Evolutionary conservation across 2,329 filamentous ascomycete genomes (phyloP).

Genomic region (Hypoxylon sp.): DNA sequence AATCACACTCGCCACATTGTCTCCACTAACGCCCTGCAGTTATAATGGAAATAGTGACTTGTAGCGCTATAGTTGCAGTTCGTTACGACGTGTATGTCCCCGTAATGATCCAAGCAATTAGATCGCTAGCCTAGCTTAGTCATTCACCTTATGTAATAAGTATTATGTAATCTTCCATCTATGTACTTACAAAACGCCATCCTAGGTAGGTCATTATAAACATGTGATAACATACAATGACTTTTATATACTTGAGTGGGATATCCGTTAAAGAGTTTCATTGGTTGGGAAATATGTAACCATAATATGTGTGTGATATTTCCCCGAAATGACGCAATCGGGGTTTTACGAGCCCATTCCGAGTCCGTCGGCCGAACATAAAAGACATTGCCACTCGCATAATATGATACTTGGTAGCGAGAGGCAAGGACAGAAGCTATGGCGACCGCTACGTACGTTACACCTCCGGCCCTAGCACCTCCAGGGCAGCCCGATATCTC

Average conservation of each 20-base stretch:
- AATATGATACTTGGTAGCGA: background rate
- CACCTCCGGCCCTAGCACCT: slow-evolving; percentile 49
- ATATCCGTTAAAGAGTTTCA: slow-evolving; percentile 1
- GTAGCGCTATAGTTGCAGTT: too few relatives aligned
- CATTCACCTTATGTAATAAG: too few relatives aligned
- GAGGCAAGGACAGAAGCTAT: slow-evolving; percentile 16
- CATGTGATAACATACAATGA: background rate
- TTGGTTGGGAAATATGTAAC: slow-evolving; percentile 7
- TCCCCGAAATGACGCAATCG: slow-evolving; percentile 39
- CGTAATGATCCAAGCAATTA: too few relatives aligned
- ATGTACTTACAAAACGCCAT: too few relatives aligned
- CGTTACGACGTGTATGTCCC: too few relatives aligned
- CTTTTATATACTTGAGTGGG: background rate
- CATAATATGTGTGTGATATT: slow-evolving; percentile 24
- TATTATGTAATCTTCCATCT: too few relatives aligned
- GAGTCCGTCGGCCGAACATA: slow-evolving; percentile 20
- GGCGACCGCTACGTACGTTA: slow-evolving; percentile 45
- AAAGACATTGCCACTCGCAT: slow-evolving; percentile 9
- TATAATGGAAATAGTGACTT: too few relatives aligned
- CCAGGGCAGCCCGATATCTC: slow-evolving; percentile 70
- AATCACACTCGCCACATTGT: too few relatives aligned
- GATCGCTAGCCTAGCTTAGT: too few relatives aligned
- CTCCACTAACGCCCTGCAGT: too few relatives aligned
- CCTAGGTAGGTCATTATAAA: background rate
- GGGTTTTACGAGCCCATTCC: slow-evolving; percentile 13